These are phyloP conservation scores for Rhizophagus prolifer DNA, from an alignment of 192 early-diverging fungal genomes.

Conservation along the genomic window DNA sequence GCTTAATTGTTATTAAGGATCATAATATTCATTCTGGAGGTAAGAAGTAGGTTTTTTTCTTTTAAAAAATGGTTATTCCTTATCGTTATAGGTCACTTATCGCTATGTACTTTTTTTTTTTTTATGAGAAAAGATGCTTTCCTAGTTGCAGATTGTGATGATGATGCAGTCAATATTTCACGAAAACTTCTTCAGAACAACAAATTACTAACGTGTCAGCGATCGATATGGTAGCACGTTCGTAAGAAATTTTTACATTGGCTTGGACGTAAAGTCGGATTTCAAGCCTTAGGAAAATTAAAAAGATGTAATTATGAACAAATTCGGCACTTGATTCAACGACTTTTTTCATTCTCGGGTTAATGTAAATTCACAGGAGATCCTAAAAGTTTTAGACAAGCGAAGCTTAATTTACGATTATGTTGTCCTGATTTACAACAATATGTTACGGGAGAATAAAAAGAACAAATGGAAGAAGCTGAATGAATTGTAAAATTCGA, in stretches of 20 bases:
- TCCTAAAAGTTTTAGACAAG: background rate
- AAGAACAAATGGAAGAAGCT: conserved; percentile 41
- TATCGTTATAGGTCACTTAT: too few relatives aligned
- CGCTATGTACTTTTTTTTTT: too few relatives aligned
- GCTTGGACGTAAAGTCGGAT: conserved; percentile 5
- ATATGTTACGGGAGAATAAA: background rate
- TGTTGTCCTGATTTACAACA: background rate
- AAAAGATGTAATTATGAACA: conserved; percentile 8
- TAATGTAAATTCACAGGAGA: background rate
- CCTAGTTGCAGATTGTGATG: conserved; percentile 9
- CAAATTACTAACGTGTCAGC: background rate
- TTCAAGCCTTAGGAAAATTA: background rate
- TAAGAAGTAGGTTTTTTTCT: background rate
- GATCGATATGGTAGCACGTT: conserved; percentile 1
- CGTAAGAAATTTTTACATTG: background rate
- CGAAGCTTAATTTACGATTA: background rate
- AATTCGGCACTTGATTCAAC: background rate
- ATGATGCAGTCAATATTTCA: conserved; percentile 1
- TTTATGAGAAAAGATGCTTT: background rate
- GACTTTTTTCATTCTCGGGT: background rate
- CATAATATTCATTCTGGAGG: conserved; percentile 15
- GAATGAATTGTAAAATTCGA: conserved; percentile 41
- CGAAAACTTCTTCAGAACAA: background rate
- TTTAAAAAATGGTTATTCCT: background rate
- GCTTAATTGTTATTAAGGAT: background rate